phyloP scores from a whole-genome alignment of 768 basidiomycete species.

The Strobilomyces dryophilus region DNA sequence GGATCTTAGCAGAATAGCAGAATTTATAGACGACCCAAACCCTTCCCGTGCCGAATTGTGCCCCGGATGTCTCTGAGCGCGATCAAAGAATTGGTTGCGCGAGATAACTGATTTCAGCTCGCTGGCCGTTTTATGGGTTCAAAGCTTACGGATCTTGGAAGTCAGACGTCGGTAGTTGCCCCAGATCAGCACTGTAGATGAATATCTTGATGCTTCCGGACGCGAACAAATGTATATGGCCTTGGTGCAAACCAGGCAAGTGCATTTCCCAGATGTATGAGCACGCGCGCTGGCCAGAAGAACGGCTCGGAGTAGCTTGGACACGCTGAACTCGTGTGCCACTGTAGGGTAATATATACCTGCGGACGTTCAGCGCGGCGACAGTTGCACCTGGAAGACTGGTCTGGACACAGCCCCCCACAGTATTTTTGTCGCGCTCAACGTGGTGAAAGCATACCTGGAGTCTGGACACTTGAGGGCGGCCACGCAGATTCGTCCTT shows the following conservation, averaged over 20 bases:
- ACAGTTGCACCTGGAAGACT: not conserved
- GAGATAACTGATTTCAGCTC: constrained; percentile 2
- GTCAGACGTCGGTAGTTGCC: not conserved
- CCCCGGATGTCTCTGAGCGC: constrained; percentile 11
- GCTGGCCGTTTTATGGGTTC: not conserved
- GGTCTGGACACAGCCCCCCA: no score
- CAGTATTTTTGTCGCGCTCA: not conserved
- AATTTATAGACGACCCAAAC: constrained; percentile 17
- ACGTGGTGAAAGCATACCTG: not conserved
- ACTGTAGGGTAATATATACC: not conserved
- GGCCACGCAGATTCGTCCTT: not conserved
- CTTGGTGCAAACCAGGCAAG: constrained; percentile 5
- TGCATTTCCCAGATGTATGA: not conserved
- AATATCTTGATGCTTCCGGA: not conserved
- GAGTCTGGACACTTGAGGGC: not conserved
- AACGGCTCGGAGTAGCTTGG: not conserved
- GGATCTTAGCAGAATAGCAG: not conserved
- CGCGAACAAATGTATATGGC: not conserved
- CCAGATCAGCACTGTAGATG: not conserved
- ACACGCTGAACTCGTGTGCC: not conserved
- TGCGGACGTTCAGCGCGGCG: not conserved
- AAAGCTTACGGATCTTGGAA: not conserved
- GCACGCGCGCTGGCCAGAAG: not conserved
- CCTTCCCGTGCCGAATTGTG: constrained; percentile 20
- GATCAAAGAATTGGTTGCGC: constrained; percentile 11